Evolutionary conservation across 1,139 yeast species (phyloP), one percentile per base, ranked within the genome.

Genomic region (Hyphopichia khmerensis): DNA sequence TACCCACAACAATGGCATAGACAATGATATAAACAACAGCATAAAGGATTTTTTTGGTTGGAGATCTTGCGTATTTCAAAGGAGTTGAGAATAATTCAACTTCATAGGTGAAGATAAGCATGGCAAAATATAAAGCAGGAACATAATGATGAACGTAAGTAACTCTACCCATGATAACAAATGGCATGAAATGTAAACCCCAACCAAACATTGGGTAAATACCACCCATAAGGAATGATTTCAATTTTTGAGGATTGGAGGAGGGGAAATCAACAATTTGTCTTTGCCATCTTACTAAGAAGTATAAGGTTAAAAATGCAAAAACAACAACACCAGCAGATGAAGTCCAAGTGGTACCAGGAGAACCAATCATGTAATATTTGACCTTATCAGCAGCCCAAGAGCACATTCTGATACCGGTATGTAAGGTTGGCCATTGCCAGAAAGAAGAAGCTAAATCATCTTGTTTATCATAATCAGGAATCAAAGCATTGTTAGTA

Each of bases 361-460:
- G 97, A 24, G 96, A 88, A 15, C 97, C 98, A 52, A 95, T 78
- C 67, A 95, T 74, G 71, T 80, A 93, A 70, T 91, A 95, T 65
- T 90, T 89, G 55, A 82, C 77, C 55, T 75, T 80, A 27, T 84
- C 88, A 50, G 80, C 82, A 46, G 83, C 84, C 99, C 99, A 95
- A 38, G 95, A 89, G 69, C 98, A 91, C 74, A 95, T 79, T 70
- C 99, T 86, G 55, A 95, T 82, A 61, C 99, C 99, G 43, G 83
- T 87, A 65, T 88, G 77, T 57, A 91, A 78, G 30, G 93, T 80
- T 44, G 99, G 99, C 99, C 99, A 95, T 77, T 95, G 93, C 99
- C 99, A 95, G 55, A 93, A 93, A 40, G 80, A 63, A 15, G 97
- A 89, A 1, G 98, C 95, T 55, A 95, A 78, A 53, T 85, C 91